A percentile compares a stretch with the other conserved stretches of the same genome.
Evolutionary conservation across 768 basidiomycete species (phyloP).

Genomic region (Termitomyces sp.): DNA sequence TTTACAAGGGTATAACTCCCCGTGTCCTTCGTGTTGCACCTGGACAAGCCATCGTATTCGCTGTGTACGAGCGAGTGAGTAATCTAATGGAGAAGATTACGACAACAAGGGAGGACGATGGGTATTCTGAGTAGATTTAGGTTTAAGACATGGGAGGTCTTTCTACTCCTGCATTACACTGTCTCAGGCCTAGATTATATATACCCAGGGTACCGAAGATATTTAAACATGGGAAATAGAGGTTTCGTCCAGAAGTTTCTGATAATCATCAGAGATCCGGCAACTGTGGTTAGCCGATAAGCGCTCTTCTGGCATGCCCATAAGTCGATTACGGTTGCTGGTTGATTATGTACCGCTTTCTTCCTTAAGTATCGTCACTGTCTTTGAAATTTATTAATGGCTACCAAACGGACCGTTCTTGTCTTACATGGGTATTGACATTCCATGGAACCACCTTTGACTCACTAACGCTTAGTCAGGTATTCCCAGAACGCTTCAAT

Average conservation of each 20-base stretch:
- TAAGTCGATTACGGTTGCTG: background rate
- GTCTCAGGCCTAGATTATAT: background rate
- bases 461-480: conserved; percentile 25
- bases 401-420: conserved; percentile 25
- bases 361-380: background rate
- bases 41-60: conserved; percentile 95
- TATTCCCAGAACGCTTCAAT: conserved; percentile 67
- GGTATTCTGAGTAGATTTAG: conserved; percentile 53
- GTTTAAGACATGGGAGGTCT: background rate
- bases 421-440: conserved; percentile 37
- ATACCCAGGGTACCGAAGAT: background rate
- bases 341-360: background rate
- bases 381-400: conserved; percentile 8
- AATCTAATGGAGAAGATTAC: conserved; percentile 64
- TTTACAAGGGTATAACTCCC: conserved; percentile 99
- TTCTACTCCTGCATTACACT: background rate
- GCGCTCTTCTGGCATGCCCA: background rate
- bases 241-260: background rate
- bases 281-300: background rate
- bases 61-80: conserved; percentile 91
- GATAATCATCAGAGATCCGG: conserved; percentile 3
- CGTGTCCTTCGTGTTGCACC: conserved; percentile 95
- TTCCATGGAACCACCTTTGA: background rate
- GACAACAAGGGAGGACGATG: conserved; percentile 49
- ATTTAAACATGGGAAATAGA: background rate